Evolutionary conservation across 2,329 filamentous ascomycete genomes (phyloP), one percentile per base, ranked within the genome.

Genomic region (Claviceps paspali): DNA sequence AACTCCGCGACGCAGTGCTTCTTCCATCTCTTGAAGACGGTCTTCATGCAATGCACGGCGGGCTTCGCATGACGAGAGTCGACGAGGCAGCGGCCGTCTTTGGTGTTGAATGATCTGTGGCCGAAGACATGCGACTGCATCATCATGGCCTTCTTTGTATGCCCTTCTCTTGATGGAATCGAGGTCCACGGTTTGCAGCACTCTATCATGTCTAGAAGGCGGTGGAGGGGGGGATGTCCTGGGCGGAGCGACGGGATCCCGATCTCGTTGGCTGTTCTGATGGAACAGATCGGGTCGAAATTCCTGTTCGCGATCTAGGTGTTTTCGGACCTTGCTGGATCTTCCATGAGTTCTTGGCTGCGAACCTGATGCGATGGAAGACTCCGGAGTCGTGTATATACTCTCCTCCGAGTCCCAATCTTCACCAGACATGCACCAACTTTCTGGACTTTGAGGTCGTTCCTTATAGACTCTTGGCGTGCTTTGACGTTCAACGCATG

Each of bases 341-440:
- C 43, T 43, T 7, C 14, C 31, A 11, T 30, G 42, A 29, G 42
- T 36, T n/a, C 33, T 26, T 10, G 39, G 39, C 3, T 30, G 42
- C 3, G 41, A 42, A 27, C 36, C 36, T 7, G 42, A 46, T 10
- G 40, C 38, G 9, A 43, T 22, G 4, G 50, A 50, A 2, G 49
- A 48, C 9, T 35, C 32, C 5, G 44, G 42, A 2, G 49, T 51
- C n/a, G 32, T 40, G 29, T 27, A 36, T 14, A 44, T 43, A 32
- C 41, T 44, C 17, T 8, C 34, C 3, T 39, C 34, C 5, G 41
- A 42, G 4, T 41, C 39, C 23, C 15, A 41, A 7, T 23, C 24
- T 14, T 29, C 37, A 3, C 27, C 38, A 5, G 42, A 43, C 12
- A 38, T 29, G 21, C 32, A 29, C 12, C 45, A 51, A 21, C 43